These are phyloP conservation scores for Calonectria pteridis DNA, from an alignment of 2,329 filamentous ascomycete genomes.

Conservation along the genomic window DNA sequence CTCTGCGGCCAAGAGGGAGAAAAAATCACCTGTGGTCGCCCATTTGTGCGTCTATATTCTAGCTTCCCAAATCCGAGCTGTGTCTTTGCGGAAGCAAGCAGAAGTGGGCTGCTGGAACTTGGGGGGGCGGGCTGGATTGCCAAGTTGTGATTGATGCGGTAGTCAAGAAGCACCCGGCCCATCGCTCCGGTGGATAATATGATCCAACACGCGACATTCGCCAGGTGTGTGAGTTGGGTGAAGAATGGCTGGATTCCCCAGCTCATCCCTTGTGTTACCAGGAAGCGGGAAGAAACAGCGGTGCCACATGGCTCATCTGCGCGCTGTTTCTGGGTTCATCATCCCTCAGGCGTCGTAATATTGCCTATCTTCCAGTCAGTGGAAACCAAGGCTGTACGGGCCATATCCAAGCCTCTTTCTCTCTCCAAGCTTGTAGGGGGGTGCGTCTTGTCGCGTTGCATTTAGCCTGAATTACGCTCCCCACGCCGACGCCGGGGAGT, in stretches of 20 bases:
- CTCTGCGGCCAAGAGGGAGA: not conserved
- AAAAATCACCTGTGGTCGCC: slow-evolving; percentile 22
- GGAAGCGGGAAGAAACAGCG: not conserved
- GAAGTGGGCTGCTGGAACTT: slow-evolving; percentile 12
- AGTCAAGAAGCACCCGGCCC: slow-evolving; percentile 18
- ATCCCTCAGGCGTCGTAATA: not conserved
- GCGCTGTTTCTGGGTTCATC: not conserved
- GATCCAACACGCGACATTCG: slow-evolving; percentile 18
- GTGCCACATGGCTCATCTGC: not conserved
- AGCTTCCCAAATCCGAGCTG: slow-evolving; percentile 17
- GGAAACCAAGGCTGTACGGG: not conserved
- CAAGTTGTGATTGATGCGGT: slow-evolving; percentile 43
- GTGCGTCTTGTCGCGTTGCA: slow-evolving; percentile 11
- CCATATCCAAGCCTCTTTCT: not conserved
- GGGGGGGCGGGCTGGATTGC: not conserved
- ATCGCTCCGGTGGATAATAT: slow-evolving; percentile 1
- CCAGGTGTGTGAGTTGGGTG: slow-evolving; percentile 19
- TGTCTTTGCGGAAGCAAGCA: slow-evolving; percentile 24
- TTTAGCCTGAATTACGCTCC: slow-evolving; percentile 41
- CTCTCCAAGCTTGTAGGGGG: not conserved
- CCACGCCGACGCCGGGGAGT: slow-evolving; percentile 30
- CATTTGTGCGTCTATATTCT: slow-evolving; percentile 46
- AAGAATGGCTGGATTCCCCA: slow-evolving; percentile 25
- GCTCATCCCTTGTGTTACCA: slow-evolving; percentile 18
- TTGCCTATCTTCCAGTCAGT: not conserved